Base-by-base conservation (phyloP, 768 basidiomycete species). In the Lyophyllum shimeji region DNA sequence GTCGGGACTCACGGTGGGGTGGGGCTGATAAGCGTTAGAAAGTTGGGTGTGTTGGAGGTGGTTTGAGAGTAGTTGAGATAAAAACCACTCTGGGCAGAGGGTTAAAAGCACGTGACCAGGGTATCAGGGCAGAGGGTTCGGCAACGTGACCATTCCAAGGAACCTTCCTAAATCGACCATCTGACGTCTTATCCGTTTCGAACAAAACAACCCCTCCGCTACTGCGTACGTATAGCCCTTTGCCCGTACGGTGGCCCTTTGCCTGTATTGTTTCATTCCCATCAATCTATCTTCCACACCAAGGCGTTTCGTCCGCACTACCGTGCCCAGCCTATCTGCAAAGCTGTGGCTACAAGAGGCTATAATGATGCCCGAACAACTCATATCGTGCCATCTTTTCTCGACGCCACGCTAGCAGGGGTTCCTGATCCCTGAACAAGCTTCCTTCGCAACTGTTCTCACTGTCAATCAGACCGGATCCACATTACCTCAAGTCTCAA, bases 81-180 rank as follows among this genome's bases (percentile, higher is more conserved):
- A 79, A 81, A 80, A 74, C 78, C 75, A 73, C 72, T 68, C 75
- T 81, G 85, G 85, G 85, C 84, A 86, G 76, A 87, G 85, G 85
- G 85, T 85, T 85, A 67, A 57, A 60, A 21, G 27, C 76, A 78
- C 73, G 75, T 77, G 75, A 72, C 59, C 47, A 53, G 51, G 51
- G 53, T 56, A 65, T 55, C 67, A 70, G 77, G 77, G 77, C 77
- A 77, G 69, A 79, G 77, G 77, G 77, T 77, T 76, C 15, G 34
- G 53, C 47, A 68, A 68, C 71, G 69, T 69, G 71, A 58, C 52
- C 5, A 11, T 58, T 51, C 61, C 57, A 61, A 53, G 46, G 67
- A 67, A 63, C 49, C 40, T 64, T 57, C 61, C 59, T 53, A 58
- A 58, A 53, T 21, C 46, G 56, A 23, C 52, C 25, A 21, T 31